Percentiles rank a stretch among this genome's conserved stretches.
These are phyloP conservation scores for Mortierella sp. DNA, from an alignment of 371 early-diverging fungal species.

Conservation along the genomic window DNA sequence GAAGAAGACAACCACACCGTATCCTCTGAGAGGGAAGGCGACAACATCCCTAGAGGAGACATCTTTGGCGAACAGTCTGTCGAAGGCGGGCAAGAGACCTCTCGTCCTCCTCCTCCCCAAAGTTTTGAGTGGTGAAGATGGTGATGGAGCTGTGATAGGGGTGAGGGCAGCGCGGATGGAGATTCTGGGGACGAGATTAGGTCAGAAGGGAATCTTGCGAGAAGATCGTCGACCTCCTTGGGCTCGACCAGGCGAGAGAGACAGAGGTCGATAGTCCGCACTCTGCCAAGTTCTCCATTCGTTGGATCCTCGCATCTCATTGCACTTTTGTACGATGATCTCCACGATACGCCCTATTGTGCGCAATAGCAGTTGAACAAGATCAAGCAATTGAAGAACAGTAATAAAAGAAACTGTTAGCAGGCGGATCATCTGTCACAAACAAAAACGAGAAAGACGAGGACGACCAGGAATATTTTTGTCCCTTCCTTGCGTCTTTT, in stretches of 20 bases:
- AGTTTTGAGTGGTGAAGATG: not conserved
- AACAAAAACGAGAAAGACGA: not conserved
- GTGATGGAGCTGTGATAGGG: not conserved
- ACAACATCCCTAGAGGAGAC: not conserved
- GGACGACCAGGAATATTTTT: not conserved
- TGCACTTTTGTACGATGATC: constrained; percentile 13
- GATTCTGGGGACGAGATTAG: not conserved
- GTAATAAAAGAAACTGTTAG: not conserved
- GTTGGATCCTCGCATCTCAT: constrained; percentile 18
- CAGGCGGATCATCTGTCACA: not conserved
- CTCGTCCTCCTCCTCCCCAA: not conserved
- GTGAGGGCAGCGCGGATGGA: not conserved
- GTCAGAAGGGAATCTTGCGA: not conserved
- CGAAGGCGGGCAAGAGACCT: not conserved
- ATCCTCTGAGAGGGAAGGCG: not conserved
- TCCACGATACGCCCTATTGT: constrained; percentile 1
- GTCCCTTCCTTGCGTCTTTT: not conserved
- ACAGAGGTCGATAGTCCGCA: constrained; percentile 11
- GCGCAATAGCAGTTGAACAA: not conserved
- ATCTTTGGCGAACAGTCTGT: constrained; percentile 5
- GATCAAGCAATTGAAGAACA: not conserved
- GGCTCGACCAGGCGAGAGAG: constrained; percentile 24
- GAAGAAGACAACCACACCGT: constrained; percentile 4
- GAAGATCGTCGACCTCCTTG: not conserved
- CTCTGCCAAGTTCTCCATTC: not conserved